Base-by-base conservation (phyloP, 345 rosid genomes). In the Lepidium didymum region DNA sequence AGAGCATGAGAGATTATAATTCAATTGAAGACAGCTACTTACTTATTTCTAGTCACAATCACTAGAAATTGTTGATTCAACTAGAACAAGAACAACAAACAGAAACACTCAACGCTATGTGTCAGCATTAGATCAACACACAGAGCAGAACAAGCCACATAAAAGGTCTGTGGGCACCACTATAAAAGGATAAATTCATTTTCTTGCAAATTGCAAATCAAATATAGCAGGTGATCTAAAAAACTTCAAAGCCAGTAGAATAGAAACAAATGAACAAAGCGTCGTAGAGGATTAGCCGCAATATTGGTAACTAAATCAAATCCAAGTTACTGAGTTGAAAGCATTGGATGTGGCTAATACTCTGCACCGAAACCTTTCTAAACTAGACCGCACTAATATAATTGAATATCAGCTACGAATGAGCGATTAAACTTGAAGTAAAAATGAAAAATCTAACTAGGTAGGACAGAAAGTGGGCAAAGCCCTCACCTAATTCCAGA, bases 401-500 rank as follows among this genome's bases (percentile, higher is more conserved):
- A 64, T 11, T 33, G 31, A 49, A 14, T 33, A 41, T 21, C 45
- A 64, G 56, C 47, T 44, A 70, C 34, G n/a, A 31, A 41, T 16
- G 23, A 69, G 35, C 21, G 11, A 70, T 62, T 16, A 23, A 44
- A 51, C 6, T 35, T 27, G 36, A 37, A 46, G 64, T 29, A 47
- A 56, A 13, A 3, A 40, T 63, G 27, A 72, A 37, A 23, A 53
- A 53, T 58, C 42, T 33, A 62, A 62, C 15, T 35, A 34, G 16
- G n/a, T 41, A 10, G 2, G 15, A 15, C 7, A 36, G 2, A 34
- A 38, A 38, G 1, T 21, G 37, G 18, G 35, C 1, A 43, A 10
- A 50, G 34, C 18, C 4, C 53, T 42, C 56, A 94, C 96, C 96
- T 94, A 68, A 94, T 91, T 61, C 96, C 96, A 47, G 99, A 87